Conservation (phyloP, 805 yeast genomes). For the Ogataea degrootiae region DNA sequence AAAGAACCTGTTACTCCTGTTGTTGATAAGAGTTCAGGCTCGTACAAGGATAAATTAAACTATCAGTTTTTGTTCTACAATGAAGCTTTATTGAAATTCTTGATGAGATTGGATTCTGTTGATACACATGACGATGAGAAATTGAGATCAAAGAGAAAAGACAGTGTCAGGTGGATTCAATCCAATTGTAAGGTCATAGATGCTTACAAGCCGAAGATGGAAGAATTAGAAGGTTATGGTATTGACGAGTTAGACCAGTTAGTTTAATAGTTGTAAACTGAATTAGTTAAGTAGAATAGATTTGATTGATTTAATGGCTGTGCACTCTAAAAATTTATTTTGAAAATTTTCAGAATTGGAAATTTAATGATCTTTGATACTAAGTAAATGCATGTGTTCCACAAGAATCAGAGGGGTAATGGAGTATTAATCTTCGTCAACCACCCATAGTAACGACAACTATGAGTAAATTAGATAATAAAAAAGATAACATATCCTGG, state of each 20-base stretch:
- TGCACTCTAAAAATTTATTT: too few relatives aligned
- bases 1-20: not conserved
- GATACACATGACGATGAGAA: constrained; percentile 39
- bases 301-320: too few relatives aligned
- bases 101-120: constrained; percentile 63
- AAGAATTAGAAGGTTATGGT: constrained; percentile 13
- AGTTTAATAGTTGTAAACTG: not conserved
- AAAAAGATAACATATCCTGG: constrained; percentile 40
- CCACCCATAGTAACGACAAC: not conserved
- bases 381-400: too few relatives aligned
- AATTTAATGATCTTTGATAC: too few relatives aligned
- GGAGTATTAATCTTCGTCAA: too few relatives aligned
- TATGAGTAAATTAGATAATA: constrained; percentile 14
- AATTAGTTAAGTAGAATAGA: not conserved
- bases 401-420: too few relatives aligned
- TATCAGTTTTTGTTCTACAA: constrained; percentile 56
- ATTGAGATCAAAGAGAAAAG: constrained; percentile 55
- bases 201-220: constrained; percentile 16
- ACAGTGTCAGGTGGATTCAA: constrained; percentile 57
- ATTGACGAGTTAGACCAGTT: constrained; percentile 1
- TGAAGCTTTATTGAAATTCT: constrained; percentile 62
- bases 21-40: not conserved
- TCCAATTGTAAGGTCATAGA: constrained; percentile 54
- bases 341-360: too few relatives aligned
- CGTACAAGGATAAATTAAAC: constrained; percentile 24